A percentile compares a stretch with the other conserved stretches of the same genome.
phyloP scores from a whole-genome alignment of 306 rosid genomes.

The Prunus mongolica region DNA sequence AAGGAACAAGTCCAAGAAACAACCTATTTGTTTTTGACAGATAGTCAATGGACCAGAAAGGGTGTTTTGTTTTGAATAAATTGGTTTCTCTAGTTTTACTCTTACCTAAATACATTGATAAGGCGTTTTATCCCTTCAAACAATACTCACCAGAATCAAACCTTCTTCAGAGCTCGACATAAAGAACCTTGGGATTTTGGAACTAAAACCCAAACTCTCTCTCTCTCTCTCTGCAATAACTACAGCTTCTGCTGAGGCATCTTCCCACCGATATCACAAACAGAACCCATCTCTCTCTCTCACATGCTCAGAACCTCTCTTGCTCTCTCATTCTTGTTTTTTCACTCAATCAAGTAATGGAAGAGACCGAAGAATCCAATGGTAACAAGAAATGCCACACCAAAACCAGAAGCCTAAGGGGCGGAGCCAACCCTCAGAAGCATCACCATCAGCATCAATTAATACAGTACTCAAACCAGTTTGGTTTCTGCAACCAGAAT shows the following conservation, averaged over 20 bases:
- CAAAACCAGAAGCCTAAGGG: constrained; percentile 41
- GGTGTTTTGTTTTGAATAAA: constrained; percentile 21
- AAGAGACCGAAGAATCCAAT: constrained; percentile 60
- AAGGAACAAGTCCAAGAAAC: constrained; percentile 20
- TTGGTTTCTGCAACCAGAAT: constrained; percentile 57
- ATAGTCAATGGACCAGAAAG: constrained; percentile 28
- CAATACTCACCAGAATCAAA: constrained; percentile 17
- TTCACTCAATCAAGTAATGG: constrained; percentile 51
- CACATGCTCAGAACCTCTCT: constrained; percentile 20
- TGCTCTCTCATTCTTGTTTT: constrained; percentile 20
- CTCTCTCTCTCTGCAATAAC: constrained; percentile 33
- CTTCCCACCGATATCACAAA: constrained; percentile 24
- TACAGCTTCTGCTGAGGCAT: constrained; percentile 39
- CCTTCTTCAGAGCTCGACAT: constrained; percentile 27
- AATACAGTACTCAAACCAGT: constrained; percentile 48
- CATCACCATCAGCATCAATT: constrained; percentile 49
- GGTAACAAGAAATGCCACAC: constrained; percentile 56
- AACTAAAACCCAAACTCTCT: constrained; percentile 30
- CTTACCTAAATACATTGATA: neutral
- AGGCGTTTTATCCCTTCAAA: constrained; percentile 5
- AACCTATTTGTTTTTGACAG: constrained; percentile 31
- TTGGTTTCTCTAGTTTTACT: too few relatives aligned
- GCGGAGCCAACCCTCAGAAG: constrained; percentile 46
- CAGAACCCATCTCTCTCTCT: constrained; percentile 11
- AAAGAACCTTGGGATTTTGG: constrained; percentile 37